Evolutionary conservation across 163 green algal species (phyloP), one percentile per base, ranked within the genome.

Genomic region (Scenedesmus sp.): DNA sequence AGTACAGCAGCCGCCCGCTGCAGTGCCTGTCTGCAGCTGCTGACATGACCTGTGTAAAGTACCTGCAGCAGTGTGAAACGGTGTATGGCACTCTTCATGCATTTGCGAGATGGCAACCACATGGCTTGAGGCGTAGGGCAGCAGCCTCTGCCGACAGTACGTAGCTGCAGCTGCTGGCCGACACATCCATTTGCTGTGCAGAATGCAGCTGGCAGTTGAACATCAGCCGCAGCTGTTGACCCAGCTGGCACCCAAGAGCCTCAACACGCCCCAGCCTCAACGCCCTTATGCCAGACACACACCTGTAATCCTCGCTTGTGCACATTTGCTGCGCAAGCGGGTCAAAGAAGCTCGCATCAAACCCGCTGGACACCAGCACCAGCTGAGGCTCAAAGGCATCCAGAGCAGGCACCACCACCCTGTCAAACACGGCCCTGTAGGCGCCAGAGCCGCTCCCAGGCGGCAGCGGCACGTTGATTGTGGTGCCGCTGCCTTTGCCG

Each of bases 391-490:
- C 34, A 55, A 86, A 95, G 1, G 85, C 77, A 15, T 93, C 79
- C 64, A 95, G 91, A 59, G 93, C 93, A 18, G 91, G 91, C 3
- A 55, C 59, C 23, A 95, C 93, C 10, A 94, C 84, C 20, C 87
- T 56, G 82, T 94, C 91, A 84, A 92, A 94, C 56, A 86, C 91
- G n/a, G 83, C 90, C 66, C 90, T 82, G 89, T 97, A 96, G 15
- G 94, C 95, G 4, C 92, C 94, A 8, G 52, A 84, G 60, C 95
- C 95, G 5, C 84, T 94, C 10, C 95, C 96, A 15, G 94, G 93
- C 1, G 95, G 95, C 54, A 97, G 91, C 12, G 94, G 94, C 12
- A 97, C 67, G 91, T 97, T 97, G 87, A 97, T 88, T 62, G 91
- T 96, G 91, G 91, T 95, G 26, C 94, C 96, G 73, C 93, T 89